Percentiles rank a stretch among this genome's conserved stretches.
phyloP scores from a whole-genome alignment of 2,329 filamentous ascomycete genomes.

The Trichophyton benhamiae region DNA sequence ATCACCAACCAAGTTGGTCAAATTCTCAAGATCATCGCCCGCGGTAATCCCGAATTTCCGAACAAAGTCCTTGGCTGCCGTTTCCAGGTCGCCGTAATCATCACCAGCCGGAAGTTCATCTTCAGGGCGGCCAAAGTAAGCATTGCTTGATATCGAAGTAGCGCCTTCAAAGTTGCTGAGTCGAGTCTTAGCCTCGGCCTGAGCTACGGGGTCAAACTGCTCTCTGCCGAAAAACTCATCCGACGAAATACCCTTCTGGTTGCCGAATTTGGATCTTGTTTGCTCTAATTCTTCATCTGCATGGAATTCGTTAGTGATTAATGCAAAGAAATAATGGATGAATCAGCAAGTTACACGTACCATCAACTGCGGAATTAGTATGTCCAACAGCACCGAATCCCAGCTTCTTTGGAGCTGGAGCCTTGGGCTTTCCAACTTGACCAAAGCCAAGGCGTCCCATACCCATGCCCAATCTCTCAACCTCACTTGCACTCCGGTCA shows the following conservation, averaged over 20 bases:
- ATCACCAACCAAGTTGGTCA: slow-evolving; percentile 71
- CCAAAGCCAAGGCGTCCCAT: slow-evolving; percentile 77
- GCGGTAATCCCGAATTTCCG: slow-evolving; percentile 91
- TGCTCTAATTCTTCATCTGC: slow-evolving; percentile 65
- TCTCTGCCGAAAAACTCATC: slow-evolving; percentile 97
- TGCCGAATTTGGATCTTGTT: slow-evolving; percentile 76
- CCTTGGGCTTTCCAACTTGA: slow-evolving; percentile 57
- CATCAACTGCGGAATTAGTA: slow-evolving; percentile 56
- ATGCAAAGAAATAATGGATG: slow-evolving; percentile 10
- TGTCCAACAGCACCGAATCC: slow-evolving; percentile 80
- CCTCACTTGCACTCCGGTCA: slow-evolving; percentile 55
- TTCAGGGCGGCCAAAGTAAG: slow-evolving; percentile 91
- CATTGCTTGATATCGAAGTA: slow-evolving; percentile 83
- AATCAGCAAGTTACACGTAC: slow-evolving; percentile 35
- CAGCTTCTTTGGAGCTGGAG: slow-evolving; percentile 58
- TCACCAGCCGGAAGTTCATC: slow-evolving; percentile 56
- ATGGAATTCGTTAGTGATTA: not conserved
- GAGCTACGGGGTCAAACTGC: slow-evolving; percentile 63
- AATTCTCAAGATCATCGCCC: slow-evolving; percentile 86
- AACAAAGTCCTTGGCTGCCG: slow-evolving; percentile 90
- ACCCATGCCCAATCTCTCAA: slow-evolving; percentile 84
- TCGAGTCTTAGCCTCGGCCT: slow-evolving; percentile 74
- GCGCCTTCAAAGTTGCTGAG: slow-evolving; percentile 90
- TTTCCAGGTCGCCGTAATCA: slow-evolving; percentile 82
- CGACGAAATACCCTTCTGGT: slow-evolving; percentile 90